Conservation (phyloP, 371 early-diverging fungal species). For the Actinomucor elegans region DNA sequence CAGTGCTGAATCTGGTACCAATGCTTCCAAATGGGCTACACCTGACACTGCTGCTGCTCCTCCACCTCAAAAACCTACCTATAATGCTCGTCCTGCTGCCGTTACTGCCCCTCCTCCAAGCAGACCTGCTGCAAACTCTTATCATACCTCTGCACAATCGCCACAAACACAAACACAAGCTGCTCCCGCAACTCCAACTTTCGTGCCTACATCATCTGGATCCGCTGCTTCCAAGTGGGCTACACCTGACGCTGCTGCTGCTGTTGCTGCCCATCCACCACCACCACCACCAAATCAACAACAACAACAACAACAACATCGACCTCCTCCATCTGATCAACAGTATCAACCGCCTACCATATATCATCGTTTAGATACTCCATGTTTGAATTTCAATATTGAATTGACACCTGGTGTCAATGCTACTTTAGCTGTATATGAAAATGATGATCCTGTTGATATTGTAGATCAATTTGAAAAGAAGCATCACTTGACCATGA, state of each 20-base stretch:
- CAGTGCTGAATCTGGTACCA: conserved; percentile 5
- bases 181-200: too few species aligned
- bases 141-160: neutral
- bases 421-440: conserved; percentile 32
- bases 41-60: conserved; percentile 1
- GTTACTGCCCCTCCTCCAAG: neutral
- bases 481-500: conserved; percentile 25
- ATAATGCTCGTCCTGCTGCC: neutral
- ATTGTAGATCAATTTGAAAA: conserved; percentile 32
- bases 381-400: conserved; percentile 36
- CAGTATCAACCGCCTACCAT: neutral
- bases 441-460: conserved; percentile 23
- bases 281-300: conserved; percentile 6
- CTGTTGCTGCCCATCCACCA: neutral
- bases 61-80: neutral
- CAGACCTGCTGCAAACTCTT: neutral
- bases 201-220: neutral
- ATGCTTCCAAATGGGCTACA: conserved; percentile 18
- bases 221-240: conserved; percentile 24
- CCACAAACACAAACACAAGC: neutral
- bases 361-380: conserved; percentile 1
- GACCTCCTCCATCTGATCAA: neutral
- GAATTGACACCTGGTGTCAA: conserved; percentile 32
- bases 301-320: neutral
- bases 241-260: neutral